Evolutionary conservation across 345 rosid genomes (phyloP), one percentile per base, ranked within the genome.

Genomic region (Sonneratia caseolaris): DNA sequence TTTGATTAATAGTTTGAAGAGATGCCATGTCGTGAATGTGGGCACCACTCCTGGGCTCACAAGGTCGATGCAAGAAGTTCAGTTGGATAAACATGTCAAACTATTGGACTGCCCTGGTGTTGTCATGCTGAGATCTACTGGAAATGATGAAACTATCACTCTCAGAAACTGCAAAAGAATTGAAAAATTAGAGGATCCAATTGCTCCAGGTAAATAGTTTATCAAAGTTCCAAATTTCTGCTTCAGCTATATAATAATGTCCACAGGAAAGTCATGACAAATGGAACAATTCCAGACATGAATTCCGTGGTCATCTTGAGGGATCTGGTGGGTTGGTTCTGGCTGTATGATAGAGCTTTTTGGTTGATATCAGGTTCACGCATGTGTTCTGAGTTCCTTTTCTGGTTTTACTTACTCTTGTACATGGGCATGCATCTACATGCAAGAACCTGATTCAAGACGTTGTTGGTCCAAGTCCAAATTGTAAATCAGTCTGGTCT

Each of bases 1-100:
- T 83, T 89, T 95, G 70, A 95, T 95, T 53, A 95, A 95, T 85
- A 95, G 99, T 83, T 86, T 95, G 84, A 95, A 92, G 83, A 87
- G 98, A 80, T 81, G 86, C 61, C 97, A 89, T 72, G 99, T 90
- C 69, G 99, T 81, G 71, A 89, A 92, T 81, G 99, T 88, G 57
- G 99, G 99, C 57, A 88, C 97, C 62, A 92, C 99, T 66, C 98
- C 99, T 51, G 99, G 99, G 27, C 78, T 95, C 69, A 95, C 97
- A 7, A 91, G 90, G 79, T 86, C 97, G 53, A 80, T 95, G 87
- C 99, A 92, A 83, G 98, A 95, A 83, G 97, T 95, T 81, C 97
- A 92, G 71, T 76, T 92, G 70, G 99, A 92, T 86, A 89, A 86
- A 80, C 89, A 90, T 82, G 91, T 95, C 59, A 95, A 92, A 76